Conservation (phyloP, 2,329 filamentous ascomycete species). For the Hawksworthiomyces lignivorus region DNA sequence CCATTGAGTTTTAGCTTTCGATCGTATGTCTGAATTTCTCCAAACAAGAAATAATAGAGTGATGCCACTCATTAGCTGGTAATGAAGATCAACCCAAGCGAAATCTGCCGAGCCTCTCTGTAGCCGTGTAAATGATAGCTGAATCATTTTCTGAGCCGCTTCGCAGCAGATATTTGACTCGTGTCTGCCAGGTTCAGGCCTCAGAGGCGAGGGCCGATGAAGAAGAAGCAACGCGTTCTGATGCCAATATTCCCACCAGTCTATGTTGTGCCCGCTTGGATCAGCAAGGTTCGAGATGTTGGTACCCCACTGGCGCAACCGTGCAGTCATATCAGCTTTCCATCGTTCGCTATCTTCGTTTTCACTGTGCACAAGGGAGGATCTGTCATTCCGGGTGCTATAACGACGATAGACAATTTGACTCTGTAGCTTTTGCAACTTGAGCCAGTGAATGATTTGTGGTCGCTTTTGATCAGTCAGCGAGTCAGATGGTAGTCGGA, state of each 20-base stretch:
- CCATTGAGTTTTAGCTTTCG: slow-evolving; percentile 12
- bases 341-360: not conserved
- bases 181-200: slow-evolving; percentile 5
- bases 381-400: not conserved
- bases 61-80: slow-evolving; percentile 19
- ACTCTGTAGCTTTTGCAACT: slow-evolving; percentile 17
- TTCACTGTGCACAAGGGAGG: no score
- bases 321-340: slow-evolving; percentile 7
- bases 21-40: slow-evolving; percentile 5
- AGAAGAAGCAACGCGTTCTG: slow-evolving; percentile 18
- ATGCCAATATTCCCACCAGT: slow-evolving; percentile 18
- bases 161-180: slow-evolving; percentile 14
- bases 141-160: slow-evolving; percentile 17
- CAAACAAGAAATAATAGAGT: slow-evolving; percentile 17
- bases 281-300: slow-evolving; percentile 4
- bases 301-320: not conserved
- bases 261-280: slow-evolving; percentile 5
- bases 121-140: slow-evolving; percentile 15
- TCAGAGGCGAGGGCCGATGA: slow-evolving; percentile 14
- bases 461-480: slow-evolving; percentile 5
- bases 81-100: slow-evolving; percentile 18
- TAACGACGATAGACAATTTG: slow-evolving; percentile 13
- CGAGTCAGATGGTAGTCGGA: slow-evolving; percentile 9
- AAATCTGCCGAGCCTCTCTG: slow-evolving; percentile 14
- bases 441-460: slow-evolving; percentile 18